phyloP scores from a whole-genome alignment of 306 rosid species.

The Castanopsis chinensis region DNA sequence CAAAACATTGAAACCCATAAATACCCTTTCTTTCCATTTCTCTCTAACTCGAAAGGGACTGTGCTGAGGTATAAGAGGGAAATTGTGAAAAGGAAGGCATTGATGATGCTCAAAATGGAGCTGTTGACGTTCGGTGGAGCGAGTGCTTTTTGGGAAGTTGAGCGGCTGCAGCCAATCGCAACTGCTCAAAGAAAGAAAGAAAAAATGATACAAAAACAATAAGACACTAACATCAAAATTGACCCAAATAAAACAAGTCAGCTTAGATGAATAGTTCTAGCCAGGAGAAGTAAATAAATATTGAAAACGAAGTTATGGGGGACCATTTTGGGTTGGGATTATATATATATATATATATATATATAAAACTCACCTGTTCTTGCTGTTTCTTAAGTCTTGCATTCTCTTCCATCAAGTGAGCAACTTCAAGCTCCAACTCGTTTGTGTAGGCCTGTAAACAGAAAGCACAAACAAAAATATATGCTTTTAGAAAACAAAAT shows the following conservation, averaged over 20 bases:
- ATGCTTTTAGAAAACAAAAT: neutral
- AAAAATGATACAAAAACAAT: neutral
- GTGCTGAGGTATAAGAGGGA: neutral
- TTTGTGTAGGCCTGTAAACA: conserved; percentile 74
- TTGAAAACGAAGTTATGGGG: too few species aligned
- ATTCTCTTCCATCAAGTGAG: conserved; percentile 56
- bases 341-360: too few species aligned
- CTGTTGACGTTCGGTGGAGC: conserved; percentile 68
- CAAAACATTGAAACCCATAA: neutral
- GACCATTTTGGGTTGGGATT: too few species aligned
- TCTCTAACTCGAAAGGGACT: conserved; percentile 21
- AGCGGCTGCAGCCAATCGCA: conserved; percentile 28
- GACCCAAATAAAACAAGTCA: neutral
- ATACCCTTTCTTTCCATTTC: conserved; percentile 7
- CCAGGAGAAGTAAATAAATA: too few species aligned
- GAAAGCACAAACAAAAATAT: too few species aligned
- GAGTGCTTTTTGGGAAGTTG: conserved; percentile 45
- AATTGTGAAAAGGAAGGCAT: neutral
- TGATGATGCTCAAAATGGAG: conserved; percentile 59
- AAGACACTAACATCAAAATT: too few species aligned
- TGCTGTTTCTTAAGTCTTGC: conserved; percentile 59
- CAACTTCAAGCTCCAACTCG: conserved; percentile 67
- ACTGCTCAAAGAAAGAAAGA: conserved; percentile 37
- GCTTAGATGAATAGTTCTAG: neutral
- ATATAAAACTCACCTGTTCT: conserved; percentile 44